Conservation (phyloP, 1,284 basidiomycete genomes). For the Phlebopus sp. region DNA sequence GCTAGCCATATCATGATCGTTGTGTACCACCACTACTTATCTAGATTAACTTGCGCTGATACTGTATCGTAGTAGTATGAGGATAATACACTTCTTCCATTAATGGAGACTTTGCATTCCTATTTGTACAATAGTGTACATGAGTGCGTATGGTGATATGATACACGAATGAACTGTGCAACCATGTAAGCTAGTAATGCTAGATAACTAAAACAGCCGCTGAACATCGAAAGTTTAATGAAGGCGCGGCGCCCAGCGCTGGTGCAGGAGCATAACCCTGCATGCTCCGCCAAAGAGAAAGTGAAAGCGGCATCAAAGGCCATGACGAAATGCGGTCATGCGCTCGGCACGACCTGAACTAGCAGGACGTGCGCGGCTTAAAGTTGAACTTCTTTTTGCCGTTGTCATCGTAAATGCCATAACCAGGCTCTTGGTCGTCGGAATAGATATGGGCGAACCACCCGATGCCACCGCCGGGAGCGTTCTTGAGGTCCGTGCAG, state of each 20-base stretch:
- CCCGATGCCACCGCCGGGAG: conserved; percentile 61
- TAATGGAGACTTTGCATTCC: background rate
- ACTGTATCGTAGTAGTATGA: conserved; percentile 17
- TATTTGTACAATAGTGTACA: background rate
- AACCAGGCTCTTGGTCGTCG: conserved; percentile 63
- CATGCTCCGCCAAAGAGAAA: no score
- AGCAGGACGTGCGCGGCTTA: conserved; percentile 46
- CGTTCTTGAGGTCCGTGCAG: conserved; percentile 58
- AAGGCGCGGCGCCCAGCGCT: no score
- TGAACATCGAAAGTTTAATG: no score
- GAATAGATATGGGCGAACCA: conserved; percentile 81
- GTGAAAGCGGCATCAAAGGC: background rate
- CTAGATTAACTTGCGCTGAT: conserved; percentile 3
- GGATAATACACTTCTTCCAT: conserved; percentile 24
- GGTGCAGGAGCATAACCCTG: no score
- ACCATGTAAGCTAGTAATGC: no score
- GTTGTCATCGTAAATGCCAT: conserved; percentile 54
- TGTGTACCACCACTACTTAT: conserved; percentile 4
- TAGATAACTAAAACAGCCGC: no score
- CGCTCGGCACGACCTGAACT: conserved; percentile 9
- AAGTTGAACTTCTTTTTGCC: conserved; percentile 57
- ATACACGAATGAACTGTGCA: no score
- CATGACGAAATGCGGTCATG: background rate
- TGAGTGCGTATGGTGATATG: no score
- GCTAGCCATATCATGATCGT: conserved; percentile 31